A percentile compares a stretch with the other conserved stretches of the same genome.
Evolutionary conservation across 345 rosid species (phyloP).

Genomic region (Atalantia buxifolia): DNA sequence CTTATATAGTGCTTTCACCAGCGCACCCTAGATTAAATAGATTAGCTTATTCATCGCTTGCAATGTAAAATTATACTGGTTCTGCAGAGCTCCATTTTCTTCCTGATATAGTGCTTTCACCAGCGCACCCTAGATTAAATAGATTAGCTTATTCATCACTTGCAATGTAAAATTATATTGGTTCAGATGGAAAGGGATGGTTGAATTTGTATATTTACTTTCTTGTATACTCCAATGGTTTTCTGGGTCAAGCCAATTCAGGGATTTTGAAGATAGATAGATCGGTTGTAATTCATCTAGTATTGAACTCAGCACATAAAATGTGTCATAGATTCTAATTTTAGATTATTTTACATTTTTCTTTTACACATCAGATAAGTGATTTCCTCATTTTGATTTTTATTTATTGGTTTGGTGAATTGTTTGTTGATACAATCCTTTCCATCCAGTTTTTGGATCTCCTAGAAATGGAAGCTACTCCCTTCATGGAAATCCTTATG

Average conservation of each 20-base stretch:
- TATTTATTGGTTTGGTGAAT: not conserved
- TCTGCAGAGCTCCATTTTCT: not conserved
- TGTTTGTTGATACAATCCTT: constrained; percentile 6
- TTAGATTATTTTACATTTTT: not conserved
- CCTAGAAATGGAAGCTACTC: constrained; percentile 63
- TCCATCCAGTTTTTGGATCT: constrained; percentile 56
- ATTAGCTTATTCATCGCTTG: not conserved
- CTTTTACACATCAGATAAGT: not conserved
- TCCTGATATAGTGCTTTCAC: not conserved
- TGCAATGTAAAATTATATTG: not conserved
- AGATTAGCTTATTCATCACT: not conserved
- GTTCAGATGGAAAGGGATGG: not conserved
- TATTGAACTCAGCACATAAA: not conserved
- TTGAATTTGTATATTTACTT: not conserved
- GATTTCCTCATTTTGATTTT: not conserved
- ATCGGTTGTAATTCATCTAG: not conserved
- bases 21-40: not conserved
- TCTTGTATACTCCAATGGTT: not conserved
- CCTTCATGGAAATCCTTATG: constrained; percentile 51
- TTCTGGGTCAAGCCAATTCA: not conserved
- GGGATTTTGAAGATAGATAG: not conserved
- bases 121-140: not conserved
- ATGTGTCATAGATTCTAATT: not conserved
- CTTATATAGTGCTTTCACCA: not conserved
- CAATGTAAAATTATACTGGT: not conserved